A percentile compares a stretch with the other conserved stretches of the same genome.
phyloP scores from a whole-genome alignment of 2,329 filamentous ascomycete species.

The Didymellaceae sp. region DNA sequence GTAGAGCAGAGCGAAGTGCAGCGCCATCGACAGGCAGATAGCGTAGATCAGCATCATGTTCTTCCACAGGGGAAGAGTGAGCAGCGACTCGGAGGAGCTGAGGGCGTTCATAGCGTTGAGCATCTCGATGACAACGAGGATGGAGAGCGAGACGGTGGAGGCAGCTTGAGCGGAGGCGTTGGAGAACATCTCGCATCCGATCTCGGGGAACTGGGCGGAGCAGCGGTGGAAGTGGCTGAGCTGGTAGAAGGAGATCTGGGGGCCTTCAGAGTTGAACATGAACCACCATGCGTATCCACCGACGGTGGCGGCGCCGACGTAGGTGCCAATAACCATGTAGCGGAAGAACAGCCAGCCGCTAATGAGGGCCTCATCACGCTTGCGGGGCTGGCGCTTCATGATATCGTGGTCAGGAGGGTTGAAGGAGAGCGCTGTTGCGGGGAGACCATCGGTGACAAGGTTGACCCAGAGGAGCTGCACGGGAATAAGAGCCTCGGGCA shows the following conservation, averaged over 20 bases:
- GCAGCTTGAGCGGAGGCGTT: conserved; percentile 87
- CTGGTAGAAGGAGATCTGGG: conserved; percentile 89
- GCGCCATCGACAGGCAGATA: conserved; percentile 87
- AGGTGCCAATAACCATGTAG: conserved; percentile 94
- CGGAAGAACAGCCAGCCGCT: conserved; percentile 97
- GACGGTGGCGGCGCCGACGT: conserved; percentile 93
- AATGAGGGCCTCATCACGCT: conserved; percentile 91
- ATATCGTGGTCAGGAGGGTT: conserved; percentile 98
- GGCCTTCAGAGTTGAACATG: conserved; percentile 90
- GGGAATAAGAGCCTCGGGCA: conserved; percentile 96
- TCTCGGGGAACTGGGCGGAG: conserved; percentile 81
- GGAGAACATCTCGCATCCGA: conserved; percentile 90
- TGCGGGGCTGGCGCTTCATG: conserved; percentile 90
- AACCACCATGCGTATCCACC: conserved; percentile 99
- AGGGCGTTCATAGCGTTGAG: conserved; percentile 98
- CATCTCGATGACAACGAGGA: conserved; percentile 98
- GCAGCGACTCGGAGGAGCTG: conserved; percentile 89
- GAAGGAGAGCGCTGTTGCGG: conserved; percentile 94
- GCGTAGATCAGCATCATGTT: conserved; percentile 99
- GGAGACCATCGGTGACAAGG: conserved; percentile 94
- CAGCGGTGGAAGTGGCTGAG: conserved; percentile 94
- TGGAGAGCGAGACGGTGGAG: conserved; percentile 89
- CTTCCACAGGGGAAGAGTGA: conserved; percentile 94
- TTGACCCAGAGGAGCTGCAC: conserved; percentile 99
- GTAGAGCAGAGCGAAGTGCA: conserved; percentile 95